Evolutionary conservation across 345 rosid genomes (phyloP).

Genomic region (Citrus reticulata): DNA sequence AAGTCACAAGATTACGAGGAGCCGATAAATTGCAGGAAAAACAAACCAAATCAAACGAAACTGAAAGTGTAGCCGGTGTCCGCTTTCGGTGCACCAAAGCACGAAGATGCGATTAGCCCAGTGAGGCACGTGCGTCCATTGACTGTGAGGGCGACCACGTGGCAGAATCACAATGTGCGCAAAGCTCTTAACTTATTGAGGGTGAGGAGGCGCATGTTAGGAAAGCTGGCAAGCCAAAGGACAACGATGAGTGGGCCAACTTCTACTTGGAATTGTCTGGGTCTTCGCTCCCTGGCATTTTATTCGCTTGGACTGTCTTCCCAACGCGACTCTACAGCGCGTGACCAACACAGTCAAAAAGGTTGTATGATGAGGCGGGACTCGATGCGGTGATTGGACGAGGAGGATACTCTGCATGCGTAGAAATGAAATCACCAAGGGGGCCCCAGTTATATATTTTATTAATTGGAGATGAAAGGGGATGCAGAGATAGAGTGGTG

Average conservation of each 20-base stretch:
- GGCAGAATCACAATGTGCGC: not conserved
- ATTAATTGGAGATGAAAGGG: no score
- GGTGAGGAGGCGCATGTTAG: not conserved
- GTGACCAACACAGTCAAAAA: not conserved
- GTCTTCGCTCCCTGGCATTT: not conserved
- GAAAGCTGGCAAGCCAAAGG: not conserved
- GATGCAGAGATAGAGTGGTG: not conserved
- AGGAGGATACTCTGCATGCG: not conserved
- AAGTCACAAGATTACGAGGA: not conserved
- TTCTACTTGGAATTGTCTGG: not conserved
- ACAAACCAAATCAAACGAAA: not conserved
- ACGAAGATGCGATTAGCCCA: not conserved
- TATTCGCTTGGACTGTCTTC: not conserved
- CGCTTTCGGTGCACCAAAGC: slow-evolving; percentile 28
- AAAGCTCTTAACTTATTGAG: not conserved
- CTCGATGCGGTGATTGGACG: no score
- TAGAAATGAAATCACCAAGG: not conserved
- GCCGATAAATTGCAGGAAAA: not conserved
- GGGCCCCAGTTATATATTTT: not conserved
- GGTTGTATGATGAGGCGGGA: not conserved
- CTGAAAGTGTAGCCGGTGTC: not conserved
- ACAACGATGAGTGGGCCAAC: not conserved
- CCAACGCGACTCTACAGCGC: not conserved
- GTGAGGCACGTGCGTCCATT: not conserved
- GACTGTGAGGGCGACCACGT: not conserved